Conservation (phyloP, 495 filamentous ascomycete genomes). For the Trichoderma erinaceum region DNA sequence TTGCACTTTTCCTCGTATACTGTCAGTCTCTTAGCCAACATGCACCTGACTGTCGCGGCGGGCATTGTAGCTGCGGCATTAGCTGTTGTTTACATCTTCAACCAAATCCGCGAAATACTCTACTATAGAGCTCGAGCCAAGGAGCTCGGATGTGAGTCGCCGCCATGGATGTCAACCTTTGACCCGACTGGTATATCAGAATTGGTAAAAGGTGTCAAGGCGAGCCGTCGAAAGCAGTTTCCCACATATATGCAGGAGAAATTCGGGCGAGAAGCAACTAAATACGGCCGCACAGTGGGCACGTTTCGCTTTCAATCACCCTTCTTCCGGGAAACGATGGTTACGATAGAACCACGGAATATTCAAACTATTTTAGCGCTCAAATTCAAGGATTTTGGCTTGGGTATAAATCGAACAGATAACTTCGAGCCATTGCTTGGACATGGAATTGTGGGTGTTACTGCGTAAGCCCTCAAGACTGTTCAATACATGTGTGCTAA, state of each 20-base stretch:
- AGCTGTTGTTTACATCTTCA: not conserved
- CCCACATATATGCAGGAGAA: not conserved
- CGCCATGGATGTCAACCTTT: not conserved
- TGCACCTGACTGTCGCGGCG: not conserved
- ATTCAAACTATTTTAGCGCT: slow-evolving; percentile 56
- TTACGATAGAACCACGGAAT: slow-evolving; percentile 57
- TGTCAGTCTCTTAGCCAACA: not conserved
- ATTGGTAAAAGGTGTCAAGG: not conserved
- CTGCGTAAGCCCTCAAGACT: not conserved
- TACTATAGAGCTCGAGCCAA: not conserved
- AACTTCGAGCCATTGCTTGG: slow-evolving; percentile 55
- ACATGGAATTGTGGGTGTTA: slow-evolving; percentile 44
- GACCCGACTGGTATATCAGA: not conserved
- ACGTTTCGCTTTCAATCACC: not conserved
- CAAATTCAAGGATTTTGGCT: slow-evolving; percentile 54
- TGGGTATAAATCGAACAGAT: slow-evolving; percentile 43
- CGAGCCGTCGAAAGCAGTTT: not conserved
- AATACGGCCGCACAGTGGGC: not conserved
- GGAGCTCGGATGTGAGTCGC: not conserved
- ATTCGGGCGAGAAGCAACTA: not conserved
- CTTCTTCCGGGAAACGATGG: slow-evolving; percentile 28
- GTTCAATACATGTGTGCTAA: not conserved
- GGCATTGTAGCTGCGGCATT: not conserved
- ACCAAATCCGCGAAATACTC: not conserved
- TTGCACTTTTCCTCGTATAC: not conserved